Base-by-base conservation (phyloP, 129 eudicot species). In the Flaveria ramosissima region DNA sequence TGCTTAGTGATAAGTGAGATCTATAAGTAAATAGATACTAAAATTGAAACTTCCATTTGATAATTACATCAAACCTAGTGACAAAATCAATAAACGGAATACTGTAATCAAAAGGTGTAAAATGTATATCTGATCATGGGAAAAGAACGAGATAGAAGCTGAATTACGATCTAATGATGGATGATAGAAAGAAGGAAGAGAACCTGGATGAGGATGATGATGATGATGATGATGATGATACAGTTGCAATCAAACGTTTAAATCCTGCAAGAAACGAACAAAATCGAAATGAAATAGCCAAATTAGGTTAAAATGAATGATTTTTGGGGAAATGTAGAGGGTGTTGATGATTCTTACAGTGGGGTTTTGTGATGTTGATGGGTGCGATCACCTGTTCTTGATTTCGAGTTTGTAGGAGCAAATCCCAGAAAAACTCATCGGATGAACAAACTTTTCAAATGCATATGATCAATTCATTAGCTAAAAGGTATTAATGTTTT, bases 341-440 rank as follows among this genome's bases (percentile, higher is more conserved):
- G 51, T 63, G 71, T 59, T 41, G 73, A 32, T 7, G 83, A 73
- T 73, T 73, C 74, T 53, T 73, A 73, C 74, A 73, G 70, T 8
- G 66, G 64, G 62, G 32, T 68, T 19, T n/a, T 45, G 21, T 45
- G 57, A 32, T 48, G 1, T 62, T 63, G 73, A 72, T 59, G 77
- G 72, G 63, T 46, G 60, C 41, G 72, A 71, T 74, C 46, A 80
- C 23, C 55, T 74, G 42, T 41, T 74, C 47, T 57, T 67, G 56
- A 71, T 74, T 5, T 80, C 76, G 79, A 55, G 50, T 75, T 69
- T 60, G 47, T 43, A 39, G 84, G 84, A 74, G 76, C 70, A 74
- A 68, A 74, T 80, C 83, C 83, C 83, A 73, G 63, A 80, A 56
- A 56, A 24, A 68, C 75, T 80, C 80, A 74, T 62, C 76, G 55